Percentiles rank a stretch among this genome's conserved stretches.
Evolutionary conservation across 2,329 filamentous ascomycete species (phyloP).

Genomic region (Ophiostoma montium): DNA sequence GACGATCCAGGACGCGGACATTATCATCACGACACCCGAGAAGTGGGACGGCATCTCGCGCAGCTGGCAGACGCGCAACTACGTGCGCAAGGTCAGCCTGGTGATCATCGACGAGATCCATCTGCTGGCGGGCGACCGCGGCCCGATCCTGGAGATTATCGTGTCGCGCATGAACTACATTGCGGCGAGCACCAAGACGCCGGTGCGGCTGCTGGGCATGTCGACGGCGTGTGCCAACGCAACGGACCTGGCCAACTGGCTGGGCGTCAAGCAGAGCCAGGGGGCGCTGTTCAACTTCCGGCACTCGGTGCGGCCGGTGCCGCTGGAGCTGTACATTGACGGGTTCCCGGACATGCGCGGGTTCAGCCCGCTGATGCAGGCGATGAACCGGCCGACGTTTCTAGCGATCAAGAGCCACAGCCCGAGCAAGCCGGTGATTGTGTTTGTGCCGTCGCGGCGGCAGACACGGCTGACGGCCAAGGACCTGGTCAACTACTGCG

Average conservation of each 20-base stretch:
- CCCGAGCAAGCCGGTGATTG: conserved; percentile 91
- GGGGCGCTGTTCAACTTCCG: conserved; percentile 84
- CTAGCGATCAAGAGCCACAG: conserved; percentile 93
- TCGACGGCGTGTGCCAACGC: conserved; percentile 97
- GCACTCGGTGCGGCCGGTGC: conserved; percentile 91
- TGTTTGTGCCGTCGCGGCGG: conserved; percentile 89
- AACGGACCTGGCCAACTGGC: conserved; percentile 85
- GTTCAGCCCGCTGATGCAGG: conserved; percentile 96
- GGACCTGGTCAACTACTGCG: conserved; percentile 92
- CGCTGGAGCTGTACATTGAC: conserved; percentile 91
- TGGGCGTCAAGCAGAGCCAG: conserved; percentile 69
- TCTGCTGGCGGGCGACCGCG: conserved; percentile 86
- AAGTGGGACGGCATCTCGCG: conserved; percentile 99
- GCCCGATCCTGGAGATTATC: conserved; percentile 96
- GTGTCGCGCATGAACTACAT: conserved; percentile 96
- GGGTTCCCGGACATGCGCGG: conserved; percentile 90
- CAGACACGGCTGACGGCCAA: conserved; percentile 92
- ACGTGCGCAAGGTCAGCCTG: conserved; percentile 84
- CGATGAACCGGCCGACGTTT: conserved; percentile 96
- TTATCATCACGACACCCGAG: conserved; percentile 98
- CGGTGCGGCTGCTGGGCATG: conserved; percentile 92
- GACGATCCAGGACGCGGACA: conserved; percentile 88
- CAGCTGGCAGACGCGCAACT: conserved; percentile 95
- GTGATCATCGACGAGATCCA: conserved; percentile 99
- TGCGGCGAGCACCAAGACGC: conserved; percentile 77